phyloP scores from a whole-genome alignment of 306 rosid species.

The Lathyrus tuberosus region DNA sequence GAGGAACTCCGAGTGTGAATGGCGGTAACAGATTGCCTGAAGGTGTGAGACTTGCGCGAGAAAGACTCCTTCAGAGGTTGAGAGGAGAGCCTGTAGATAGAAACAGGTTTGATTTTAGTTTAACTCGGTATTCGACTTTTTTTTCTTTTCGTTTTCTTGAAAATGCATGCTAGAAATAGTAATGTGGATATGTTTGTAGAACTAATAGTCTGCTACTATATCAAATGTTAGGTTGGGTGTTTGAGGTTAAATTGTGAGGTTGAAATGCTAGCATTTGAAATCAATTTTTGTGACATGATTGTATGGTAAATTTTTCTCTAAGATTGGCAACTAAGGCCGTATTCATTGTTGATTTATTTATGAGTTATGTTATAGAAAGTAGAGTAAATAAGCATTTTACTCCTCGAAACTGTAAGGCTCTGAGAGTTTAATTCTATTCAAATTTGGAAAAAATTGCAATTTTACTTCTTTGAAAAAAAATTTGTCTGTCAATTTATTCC shows the following conservation, averaged over 20 bases:
- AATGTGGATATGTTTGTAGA: neutral
- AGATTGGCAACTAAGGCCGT: neutral
- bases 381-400: neutral
- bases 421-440: neutral
- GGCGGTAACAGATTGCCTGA: conserved; percentile 72
- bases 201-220: neutral
- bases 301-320: neutral
- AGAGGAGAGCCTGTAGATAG: conserved; percentile 63
- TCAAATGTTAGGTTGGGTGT: too few relatives aligned
- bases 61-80: conserved; percentile 83
- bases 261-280: conserved; percentile 1
- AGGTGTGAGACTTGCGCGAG: conserved; percentile 78
- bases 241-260: conserved; percentile 7
- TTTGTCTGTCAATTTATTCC: neutral
- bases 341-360: neutral
- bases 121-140: neutral
- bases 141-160: neutral
- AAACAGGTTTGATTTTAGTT: conserved; percentile 57
- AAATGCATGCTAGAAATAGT: neutral
- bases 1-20: conserved; percentile 41
- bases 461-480: neutral
- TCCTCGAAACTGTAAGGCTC: neutral
- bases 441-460: neutral
- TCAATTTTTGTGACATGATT: neutral
- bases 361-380: neutral